Conservation (phyloP, 192 early-diverging fungal genomes). For the Chytriomyces confervae region DNA sequence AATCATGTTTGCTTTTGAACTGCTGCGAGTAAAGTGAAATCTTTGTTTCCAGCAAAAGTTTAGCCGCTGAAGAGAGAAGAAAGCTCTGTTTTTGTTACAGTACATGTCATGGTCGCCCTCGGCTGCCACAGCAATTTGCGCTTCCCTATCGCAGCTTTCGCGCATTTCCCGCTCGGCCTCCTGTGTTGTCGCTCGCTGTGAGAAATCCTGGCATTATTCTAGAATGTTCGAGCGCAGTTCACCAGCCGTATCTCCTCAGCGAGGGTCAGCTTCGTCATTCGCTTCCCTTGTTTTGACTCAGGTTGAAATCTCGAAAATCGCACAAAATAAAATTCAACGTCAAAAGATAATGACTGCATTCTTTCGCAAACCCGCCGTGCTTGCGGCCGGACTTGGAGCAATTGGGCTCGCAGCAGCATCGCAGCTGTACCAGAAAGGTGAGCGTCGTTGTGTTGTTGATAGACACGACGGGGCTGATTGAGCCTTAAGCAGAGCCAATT, state of each 20-base stretch:
- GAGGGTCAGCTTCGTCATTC: constrained; percentile 11
- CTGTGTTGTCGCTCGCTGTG: constrained; percentile 1
- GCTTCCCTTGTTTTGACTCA: not conserved
- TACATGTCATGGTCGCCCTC: not conserved
- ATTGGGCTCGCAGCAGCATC: constrained; percentile 8
- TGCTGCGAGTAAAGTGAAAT: no score
- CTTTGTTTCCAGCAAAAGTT: no score
- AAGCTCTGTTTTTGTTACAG: no score
- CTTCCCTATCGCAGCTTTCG: not conserved
- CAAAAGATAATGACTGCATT: constrained; percentile 11
- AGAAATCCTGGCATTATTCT: no score
- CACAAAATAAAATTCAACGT: constrained; percentile 9
- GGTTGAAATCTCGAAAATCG: not conserved
- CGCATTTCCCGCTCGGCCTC: constrained; percentile 24
- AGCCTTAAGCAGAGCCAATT: not conserved
- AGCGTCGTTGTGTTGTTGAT: not conserved
- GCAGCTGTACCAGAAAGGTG: constrained; percentile 9
- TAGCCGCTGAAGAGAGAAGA: not conserved
- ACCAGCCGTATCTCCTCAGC: constrained; percentile 30
- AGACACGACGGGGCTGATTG: not conserved
- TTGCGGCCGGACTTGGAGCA: constrained; percentile 13
- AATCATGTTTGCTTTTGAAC: not conserved
- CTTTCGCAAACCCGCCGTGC: constrained; percentile 1
- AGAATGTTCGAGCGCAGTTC: not conserved
- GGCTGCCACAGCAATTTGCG: not conserved